phyloP scores from a whole-genome alignment of 208 protist species.

The Leishmania turanica region DNA sequence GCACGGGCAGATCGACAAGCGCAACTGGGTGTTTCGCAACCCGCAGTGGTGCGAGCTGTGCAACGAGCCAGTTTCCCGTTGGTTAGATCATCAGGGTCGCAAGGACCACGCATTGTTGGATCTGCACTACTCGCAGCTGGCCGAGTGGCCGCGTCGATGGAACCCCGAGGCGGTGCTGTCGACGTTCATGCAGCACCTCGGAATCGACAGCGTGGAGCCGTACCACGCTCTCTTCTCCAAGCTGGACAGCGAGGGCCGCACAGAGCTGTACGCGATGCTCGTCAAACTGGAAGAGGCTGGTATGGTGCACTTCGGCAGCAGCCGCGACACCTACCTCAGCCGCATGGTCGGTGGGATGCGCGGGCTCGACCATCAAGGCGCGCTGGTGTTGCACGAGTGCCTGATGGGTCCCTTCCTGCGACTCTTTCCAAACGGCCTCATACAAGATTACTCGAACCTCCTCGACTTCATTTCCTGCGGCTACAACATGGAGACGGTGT shows the following conservation, averaged over 20 bases:
- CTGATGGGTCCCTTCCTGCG: constrained; percentile 82
- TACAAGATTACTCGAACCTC: constrained; percentile 91
- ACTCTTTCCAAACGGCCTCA: constrained; percentile 87
- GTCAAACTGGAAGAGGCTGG: constrained; percentile 68
- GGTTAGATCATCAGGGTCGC: constrained; percentile 87
- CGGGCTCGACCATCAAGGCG: constrained; percentile 86
- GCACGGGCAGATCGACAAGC: constrained; percentile 82
- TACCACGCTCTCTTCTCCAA: constrained; percentile 59
- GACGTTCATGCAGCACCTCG: constrained; percentile 58
- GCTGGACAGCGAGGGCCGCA: constrained; percentile 66
- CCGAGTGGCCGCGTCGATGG: constrained; percentile 81
- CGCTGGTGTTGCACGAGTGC: constrained; percentile 85
- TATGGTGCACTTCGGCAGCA: constrained; percentile 87
- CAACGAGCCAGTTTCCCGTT: constrained; percentile 85
- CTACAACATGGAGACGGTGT: constrained; percentile 94
- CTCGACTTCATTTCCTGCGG: constrained; percentile 89
- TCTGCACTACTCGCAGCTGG: constrained; percentile 83
- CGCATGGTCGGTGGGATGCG: constrained; percentile 85
- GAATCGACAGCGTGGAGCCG: constrained; percentile 43
- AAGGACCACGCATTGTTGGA: constrained; percentile 92
- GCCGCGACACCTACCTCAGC: constrained; percentile 73
- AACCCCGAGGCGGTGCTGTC: constrained; percentile 69
- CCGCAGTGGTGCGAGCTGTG: constrained; percentile 91
- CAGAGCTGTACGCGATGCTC: constrained; percentile 84
- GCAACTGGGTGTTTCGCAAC: constrained; percentile 85